Conservation (phyloP, 345 rosid genomes). For the Adansonia digitata region DNA sequence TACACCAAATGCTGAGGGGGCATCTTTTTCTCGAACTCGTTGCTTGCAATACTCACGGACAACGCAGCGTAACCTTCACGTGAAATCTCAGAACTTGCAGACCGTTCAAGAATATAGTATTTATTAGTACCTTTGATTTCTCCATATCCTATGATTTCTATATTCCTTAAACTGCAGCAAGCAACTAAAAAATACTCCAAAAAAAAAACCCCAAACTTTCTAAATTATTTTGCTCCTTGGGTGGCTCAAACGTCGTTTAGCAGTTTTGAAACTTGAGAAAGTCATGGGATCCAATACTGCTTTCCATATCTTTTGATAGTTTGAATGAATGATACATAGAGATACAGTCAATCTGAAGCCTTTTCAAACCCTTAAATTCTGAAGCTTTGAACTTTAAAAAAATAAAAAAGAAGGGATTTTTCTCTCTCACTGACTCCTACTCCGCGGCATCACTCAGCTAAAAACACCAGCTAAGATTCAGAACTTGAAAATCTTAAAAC, state of each 20-base stretch:
- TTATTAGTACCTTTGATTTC: too few species aligned
- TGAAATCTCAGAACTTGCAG: slow-evolving; percentile 19
- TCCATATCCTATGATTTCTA: too few species aligned
- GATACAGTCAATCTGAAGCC: neutral
- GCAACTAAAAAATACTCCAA: neutral
- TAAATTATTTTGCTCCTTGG: slow-evolving; percentile 1
- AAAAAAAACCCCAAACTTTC: neutral
- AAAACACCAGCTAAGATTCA: too few species aligned
- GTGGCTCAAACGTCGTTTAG: slow-evolving; percentile 8
- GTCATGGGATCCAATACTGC: slow-evolving; percentile 9
- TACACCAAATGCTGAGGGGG: neutral
- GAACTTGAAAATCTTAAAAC: neutral
- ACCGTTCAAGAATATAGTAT: neutral
- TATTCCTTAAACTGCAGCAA: slow-evolving; percentile 10
- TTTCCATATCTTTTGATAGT: neutral
- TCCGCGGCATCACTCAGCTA: neutral
- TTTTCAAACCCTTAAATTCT: neutral
- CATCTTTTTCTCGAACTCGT: slow-evolving; percentile 9
- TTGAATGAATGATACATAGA: neutral
- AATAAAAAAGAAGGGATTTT: neutral
- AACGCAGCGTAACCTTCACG: slow-evolving; percentile 10
- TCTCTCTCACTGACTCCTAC: neutral
- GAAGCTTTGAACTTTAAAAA: neutral
- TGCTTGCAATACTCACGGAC: slow-evolving; percentile 15
- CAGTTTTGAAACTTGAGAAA: neutral